Evolutionary conservation across 345 rosid species (phyloP).

Genomic region (Salix viminalis): DNA sequence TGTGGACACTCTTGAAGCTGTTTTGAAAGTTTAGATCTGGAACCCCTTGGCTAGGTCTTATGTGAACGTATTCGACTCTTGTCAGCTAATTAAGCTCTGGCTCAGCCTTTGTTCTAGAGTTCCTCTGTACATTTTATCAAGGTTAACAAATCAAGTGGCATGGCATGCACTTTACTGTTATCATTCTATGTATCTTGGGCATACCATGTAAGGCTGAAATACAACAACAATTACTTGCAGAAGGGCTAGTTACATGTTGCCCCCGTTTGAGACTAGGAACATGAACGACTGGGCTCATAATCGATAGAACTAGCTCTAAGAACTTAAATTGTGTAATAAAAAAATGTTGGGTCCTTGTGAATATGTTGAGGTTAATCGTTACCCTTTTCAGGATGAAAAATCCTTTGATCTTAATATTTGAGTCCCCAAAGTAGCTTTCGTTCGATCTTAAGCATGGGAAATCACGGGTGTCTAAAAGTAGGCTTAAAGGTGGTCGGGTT

Average conservation of each 20-base stretch:
- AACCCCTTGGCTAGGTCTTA: neutral
- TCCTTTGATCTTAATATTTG: neutral
- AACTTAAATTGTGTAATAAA: too few species aligned
- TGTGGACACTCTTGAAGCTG: neutral
- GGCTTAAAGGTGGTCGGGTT: neutral
- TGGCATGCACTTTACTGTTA: too few species aligned
- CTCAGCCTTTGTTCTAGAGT: neutral
- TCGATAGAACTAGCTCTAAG: too few species aligned
- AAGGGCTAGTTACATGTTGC: neutral
- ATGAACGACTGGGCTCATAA: too few species aligned
- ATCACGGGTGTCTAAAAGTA: neutral
- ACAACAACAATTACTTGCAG: neutral
- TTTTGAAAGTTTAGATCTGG: neutral
- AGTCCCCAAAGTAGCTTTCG: neutral
- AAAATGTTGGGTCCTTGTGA: neutral
- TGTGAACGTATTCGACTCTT: neutral
- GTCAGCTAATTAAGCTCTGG: neutral
- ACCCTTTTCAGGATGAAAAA: neutral
- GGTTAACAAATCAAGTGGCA: too few species aligned
- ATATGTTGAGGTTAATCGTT: neutral
- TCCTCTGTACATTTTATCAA: neutral
- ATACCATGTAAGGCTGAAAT: neutral
- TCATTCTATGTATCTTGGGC: too few species aligned
- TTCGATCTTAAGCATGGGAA: neutral
- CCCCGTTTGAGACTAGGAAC: neutral